Percentiles rank a stretch among this genome's conserved stretches.
Conservation (phyloP, 2,329 filamentous ascomycete species). For the Cladosporium halotolerans region DNA sequence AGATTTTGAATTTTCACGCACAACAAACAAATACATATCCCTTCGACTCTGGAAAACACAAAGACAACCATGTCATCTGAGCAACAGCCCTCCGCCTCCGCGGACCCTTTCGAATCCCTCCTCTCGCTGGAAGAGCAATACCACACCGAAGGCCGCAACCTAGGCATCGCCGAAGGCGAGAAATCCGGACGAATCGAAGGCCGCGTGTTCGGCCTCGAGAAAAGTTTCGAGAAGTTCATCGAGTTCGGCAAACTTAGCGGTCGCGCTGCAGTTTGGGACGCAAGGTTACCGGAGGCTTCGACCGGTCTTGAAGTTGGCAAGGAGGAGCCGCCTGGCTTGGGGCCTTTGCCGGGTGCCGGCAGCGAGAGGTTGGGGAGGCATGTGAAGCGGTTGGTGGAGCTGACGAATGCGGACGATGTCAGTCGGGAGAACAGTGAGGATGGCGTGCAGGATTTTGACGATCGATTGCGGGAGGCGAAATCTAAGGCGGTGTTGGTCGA, state of each 20-base stretch:
- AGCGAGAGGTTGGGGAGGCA: slow-evolving; percentile 71
- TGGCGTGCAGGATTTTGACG: slow-evolving; percentile 84
- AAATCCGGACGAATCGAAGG: slow-evolving; percentile 79
- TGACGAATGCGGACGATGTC: slow-evolving; percentile 72
- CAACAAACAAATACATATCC: background rate
- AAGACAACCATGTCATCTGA: background rate
- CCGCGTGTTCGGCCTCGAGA: slow-evolving; percentile 81
- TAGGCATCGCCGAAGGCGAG: slow-evolving; percentile 69
- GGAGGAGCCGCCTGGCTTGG: background rate
- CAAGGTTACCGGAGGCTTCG: slow-evolving; percentile 48
- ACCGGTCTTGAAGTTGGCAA: slow-evolving; percentile 1
- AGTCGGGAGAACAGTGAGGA: slow-evolving; percentile 81
- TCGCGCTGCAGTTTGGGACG: slow-evolving; percentile 75
- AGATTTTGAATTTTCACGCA: too few relatives aligned
- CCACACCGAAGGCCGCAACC: slow-evolving; percentile 73
- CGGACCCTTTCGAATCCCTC: slow-evolving; percentile 46
- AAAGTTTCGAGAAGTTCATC: slow-evolving; percentile 87
- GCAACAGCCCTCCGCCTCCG: background rate
- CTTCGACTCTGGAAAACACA: background rate
- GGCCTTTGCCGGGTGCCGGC: background rate
- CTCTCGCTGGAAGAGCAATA: slow-evolving; percentile 61
- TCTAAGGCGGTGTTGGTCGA: slow-evolving; percentile 83
- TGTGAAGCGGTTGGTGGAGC: slow-evolving; percentile 63
- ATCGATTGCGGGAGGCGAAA: slow-evolving; percentile 73
- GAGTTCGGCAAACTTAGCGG: slow-evolving; percentile 74